Base-by-base conservation (phyloP, 163 green algal genomes). In the Prototheca stagnorum region DNA sequence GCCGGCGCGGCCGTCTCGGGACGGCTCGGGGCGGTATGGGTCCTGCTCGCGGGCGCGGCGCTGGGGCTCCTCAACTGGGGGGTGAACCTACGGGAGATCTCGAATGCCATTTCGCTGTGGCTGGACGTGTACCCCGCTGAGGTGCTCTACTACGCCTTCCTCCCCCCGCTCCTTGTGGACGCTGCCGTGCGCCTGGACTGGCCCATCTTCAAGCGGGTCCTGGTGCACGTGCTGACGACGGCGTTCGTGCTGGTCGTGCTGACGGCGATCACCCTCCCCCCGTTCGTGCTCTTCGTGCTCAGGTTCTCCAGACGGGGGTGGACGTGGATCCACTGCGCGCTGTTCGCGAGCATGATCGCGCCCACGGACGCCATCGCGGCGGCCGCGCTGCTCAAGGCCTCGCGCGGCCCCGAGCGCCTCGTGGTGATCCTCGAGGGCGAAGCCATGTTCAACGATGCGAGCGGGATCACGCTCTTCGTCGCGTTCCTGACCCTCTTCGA, bases 101-200 rank as follows among this genome's bases (percentile, higher is more conserved):
- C 71, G 34, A 95, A 95, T 58, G 57, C 62, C 17, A 68, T 91
- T 17, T 57, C 73, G 3, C 68, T 90, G 5, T 94, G 84, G 84
- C 62, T 80, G 20, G 64, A 64, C 36, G 64, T 77, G 15, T 31
- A 64, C 33, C 81, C 81, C 1, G 67, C 74, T 2, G 79, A 91
- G 37, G 41, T 85, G 3, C 88, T 94, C 54, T 81, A 92, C 53
- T 93, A 87, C 56, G 62, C 83, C 12, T 92, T 94, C 67, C 68
- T 94, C 36, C 84, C 84, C 5, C 82, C 84, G 1, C 66, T 94
- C 54, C 68, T 94, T 35, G 61, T 92, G 35, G 83, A 94, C 51
- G 66, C 65, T 2, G 78, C 83, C 3, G 72, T 86, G 17, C 62
- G 76, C 0, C 77, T 94, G 14, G 75, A 92, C 52, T 92, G 76